Percentiles rank a stretch among this genome's conserved stretches.
Conservation (phyloP, 2,329 filamentous ascomycete species). For the Cordyceps javanica region DNA sequence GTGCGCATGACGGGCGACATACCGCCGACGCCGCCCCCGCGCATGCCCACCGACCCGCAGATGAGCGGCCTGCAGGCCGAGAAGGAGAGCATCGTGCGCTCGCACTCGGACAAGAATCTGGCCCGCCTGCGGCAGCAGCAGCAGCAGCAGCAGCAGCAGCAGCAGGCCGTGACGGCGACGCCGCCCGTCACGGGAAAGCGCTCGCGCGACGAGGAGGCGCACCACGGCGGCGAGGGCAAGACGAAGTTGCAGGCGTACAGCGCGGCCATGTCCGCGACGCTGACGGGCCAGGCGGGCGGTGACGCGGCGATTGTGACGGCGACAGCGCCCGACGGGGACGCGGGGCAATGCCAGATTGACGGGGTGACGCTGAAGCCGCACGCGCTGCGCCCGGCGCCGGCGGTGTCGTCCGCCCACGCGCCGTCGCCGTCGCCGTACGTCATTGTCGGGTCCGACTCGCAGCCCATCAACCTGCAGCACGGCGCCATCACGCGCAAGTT, state of each 20-base stretch:
- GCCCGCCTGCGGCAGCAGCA: constrained; percentile 32
- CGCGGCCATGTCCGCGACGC: constrained; percentile 21
- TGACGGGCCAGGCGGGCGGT: constrained; percentile 18
- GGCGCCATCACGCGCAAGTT: constrained; percentile 86
- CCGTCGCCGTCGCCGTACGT: constrained; percentile 44
- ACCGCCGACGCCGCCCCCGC: constrained; percentile 69
- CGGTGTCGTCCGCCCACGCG: constrained; percentile 1
- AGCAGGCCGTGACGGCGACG: too few species aligned
- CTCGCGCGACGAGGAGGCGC: constrained; percentile 3
- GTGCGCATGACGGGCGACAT: constrained; percentile 71
- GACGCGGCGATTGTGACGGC: too few species aligned
- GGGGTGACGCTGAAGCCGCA: constrained; percentile 43
- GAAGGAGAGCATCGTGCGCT: constrained; percentile 53
- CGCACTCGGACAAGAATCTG: constrained; percentile 50
- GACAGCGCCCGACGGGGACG: neutral
- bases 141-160: too few species aligned
- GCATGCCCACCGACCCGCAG: constrained; percentile 57
- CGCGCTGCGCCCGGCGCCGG: constrained; percentile 18
- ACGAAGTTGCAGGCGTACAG: constrained; percentile 23
- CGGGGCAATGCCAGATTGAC: constrained; percentile 26
- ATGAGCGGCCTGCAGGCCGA: constrained; percentile 58
- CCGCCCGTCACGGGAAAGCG: constrained; percentile 10
- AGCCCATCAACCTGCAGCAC: constrained; percentile 71
- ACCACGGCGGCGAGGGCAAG: constrained; percentile 3
- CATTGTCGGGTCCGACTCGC: constrained; percentile 61